Percentiles rank a stretch among this genome's conserved stretches.
These are phyloP conservation scores for Rhodamnia rubescens DNA, from an alignment of 345 rosid genomes.

Conservation along the genomic window DNA sequence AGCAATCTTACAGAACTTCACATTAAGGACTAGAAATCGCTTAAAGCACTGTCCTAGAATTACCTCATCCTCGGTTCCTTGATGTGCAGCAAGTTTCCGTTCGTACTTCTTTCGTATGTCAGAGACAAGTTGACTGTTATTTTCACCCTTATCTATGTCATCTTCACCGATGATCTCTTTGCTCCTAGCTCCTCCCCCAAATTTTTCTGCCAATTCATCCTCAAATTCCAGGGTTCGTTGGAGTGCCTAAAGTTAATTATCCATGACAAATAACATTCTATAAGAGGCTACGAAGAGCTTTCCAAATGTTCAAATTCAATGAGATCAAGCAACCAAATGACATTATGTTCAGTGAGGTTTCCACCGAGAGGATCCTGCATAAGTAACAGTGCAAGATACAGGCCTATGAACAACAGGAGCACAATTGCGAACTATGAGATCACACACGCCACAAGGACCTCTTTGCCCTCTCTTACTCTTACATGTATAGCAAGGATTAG, in stretches of 20 bases:
- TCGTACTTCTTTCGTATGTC: conserved; percentile 94
- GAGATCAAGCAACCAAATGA: not conserved
- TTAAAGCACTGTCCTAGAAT: conserved; percentile 1
- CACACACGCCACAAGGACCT: not conserved
- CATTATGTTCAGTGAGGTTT: not conserved
- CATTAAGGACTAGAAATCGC: not conserved
- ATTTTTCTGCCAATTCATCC: conserved; percentile 87
- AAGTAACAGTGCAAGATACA: not conserved
- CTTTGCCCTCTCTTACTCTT: not conserved
- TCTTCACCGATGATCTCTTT: conserved; percentile 65
- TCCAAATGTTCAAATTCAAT: not conserved
- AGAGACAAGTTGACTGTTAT: conserved; percentile 51
- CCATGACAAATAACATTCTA: not conserved
- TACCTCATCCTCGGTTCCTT: conserved; percentile 53
- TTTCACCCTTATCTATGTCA: conserved; percentile 64
- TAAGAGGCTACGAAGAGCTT: not conserved
- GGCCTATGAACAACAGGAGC: not conserved
- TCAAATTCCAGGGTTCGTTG: conserved; percentile 96
- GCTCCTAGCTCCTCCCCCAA: conserved; percentile 70
- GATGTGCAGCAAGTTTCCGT: conserved; percentile 74
- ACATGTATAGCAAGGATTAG: not conserved
- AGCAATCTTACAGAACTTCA: not conserved
- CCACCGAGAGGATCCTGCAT: not conserved
- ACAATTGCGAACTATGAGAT: not conserved
- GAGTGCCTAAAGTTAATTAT: conserved; percentile 41